Evolutionary conservation across 192 early-diverging fungal species (phyloP).

Genomic region (Podila epigama): DNA sequence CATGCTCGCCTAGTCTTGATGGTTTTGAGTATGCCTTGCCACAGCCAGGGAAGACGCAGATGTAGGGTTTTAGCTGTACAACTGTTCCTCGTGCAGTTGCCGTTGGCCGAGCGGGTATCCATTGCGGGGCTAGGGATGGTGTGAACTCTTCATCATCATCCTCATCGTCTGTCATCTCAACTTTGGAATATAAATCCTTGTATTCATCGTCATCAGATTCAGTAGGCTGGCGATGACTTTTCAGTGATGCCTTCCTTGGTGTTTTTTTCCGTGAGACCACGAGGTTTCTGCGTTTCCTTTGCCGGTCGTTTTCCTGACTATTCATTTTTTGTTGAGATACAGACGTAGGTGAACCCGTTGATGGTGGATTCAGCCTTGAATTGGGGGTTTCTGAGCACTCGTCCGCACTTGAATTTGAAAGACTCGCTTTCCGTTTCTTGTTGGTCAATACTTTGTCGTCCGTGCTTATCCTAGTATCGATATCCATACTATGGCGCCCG

Average conservation of each 20-base stretch:
- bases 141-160: not conserved
- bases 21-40: conserved; percentile 44
- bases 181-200: no score
- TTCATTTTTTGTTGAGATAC: not conserved
- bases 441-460: not conserved
- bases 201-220: no score
- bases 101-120: not conserved
- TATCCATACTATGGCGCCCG: not conserved
- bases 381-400: not conserved
- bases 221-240: not conserved
- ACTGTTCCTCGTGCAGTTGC: not conserved
- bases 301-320: not conserved
- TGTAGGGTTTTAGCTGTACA: conserved; percentile 2
- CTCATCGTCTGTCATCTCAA: not conserved
- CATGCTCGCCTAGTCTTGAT: conserved; percentile 43
- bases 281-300: no score
- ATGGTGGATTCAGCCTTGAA: not conserved
- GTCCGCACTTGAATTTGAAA: not conserved
- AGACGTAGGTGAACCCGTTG: not conserved
- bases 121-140: not conserved
- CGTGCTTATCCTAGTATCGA: not conserved
- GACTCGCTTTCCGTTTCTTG: not conserved
- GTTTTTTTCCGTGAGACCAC: no score
- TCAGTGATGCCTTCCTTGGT: not conserved
- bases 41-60: conserved; percentile 42